These are phyloP conservation scores for Blepharisma undulans DNA, from an alignment of 169 alveolate species.

Conservation along the genomic window DNA sequence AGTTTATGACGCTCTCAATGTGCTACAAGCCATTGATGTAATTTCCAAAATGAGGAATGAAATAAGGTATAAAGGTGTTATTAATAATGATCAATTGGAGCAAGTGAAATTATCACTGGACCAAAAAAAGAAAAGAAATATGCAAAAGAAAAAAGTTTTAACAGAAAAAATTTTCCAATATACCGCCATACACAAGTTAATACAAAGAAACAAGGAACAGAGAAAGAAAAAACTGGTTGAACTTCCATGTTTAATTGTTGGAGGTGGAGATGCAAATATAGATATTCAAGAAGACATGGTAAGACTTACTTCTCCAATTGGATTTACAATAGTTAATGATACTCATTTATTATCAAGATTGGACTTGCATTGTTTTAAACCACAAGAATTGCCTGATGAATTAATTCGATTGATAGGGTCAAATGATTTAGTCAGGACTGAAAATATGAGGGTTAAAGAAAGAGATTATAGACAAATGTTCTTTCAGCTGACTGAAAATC, in stretches of 20 bases:
- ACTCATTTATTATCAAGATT: neutral
- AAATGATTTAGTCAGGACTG: neutral
- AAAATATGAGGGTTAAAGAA: neutral
- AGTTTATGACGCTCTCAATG: constrained; percentile 81
- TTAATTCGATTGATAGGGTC: neutral
- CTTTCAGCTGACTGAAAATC: neutral
- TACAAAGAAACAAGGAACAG: neutral
- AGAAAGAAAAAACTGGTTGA: neutral
- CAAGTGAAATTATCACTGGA: neutral
- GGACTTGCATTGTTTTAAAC: neutral
- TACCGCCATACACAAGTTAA: neutral
- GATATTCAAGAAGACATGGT: neutral
- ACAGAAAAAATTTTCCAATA: constrained; percentile 8
- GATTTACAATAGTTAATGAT: constrained; percentile 3
- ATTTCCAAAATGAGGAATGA: constrained; percentile 60
- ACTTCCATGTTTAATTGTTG: neutral
- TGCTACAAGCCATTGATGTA: constrained; percentile 62
- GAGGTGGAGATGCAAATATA: neutral
- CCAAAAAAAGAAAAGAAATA: neutral
- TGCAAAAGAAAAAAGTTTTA: neutral
- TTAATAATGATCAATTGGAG: neutral
- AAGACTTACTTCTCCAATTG: neutral
- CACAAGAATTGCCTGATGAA: constrained; percentile 1
- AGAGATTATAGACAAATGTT: neutral
- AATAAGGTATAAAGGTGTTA: constrained; percentile 39